Evolutionary conservation across 2,329 filamentous ascomycete species (phyloP).

Genomic region (Cladophialophora chaetospira): DNA sequence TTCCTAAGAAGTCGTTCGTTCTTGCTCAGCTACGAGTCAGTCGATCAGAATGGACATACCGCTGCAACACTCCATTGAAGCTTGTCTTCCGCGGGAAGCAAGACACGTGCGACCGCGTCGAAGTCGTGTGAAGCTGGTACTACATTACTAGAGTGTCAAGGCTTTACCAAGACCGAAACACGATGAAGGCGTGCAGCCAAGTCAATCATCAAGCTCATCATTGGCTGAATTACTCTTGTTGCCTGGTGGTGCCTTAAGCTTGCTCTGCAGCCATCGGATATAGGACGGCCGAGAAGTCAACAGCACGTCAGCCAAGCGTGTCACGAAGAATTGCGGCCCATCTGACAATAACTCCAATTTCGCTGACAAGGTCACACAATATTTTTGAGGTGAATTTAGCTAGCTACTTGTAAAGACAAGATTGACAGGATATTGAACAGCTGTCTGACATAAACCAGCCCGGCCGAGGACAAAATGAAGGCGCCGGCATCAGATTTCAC

Average conservation of each 20-base stretch:
- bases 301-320: no score
- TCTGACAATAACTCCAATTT: no score
- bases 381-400: neutral
- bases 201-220: neutral
- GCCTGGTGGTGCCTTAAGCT: conserved; percentile 4
- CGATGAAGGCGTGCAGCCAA: conserved; percentile 1
- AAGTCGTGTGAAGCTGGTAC: neutral
- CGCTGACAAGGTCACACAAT: no score
- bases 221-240: neutral
- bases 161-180: neutral
- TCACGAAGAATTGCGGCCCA: neutral
- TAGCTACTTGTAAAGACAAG: no score
- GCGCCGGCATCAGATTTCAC: no score
- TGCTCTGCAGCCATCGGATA: neutral
- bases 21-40: no score
- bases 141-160: neutral
- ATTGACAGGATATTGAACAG: neutral
- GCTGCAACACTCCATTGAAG: neutral
- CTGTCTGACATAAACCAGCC: neutral
- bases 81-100: neutral
- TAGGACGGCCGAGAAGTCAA: neutral
- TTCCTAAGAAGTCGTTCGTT: neutral
- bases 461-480: no score
- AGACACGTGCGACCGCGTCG: conserved; percentile 1
- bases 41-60: neutral